A percentile compares a stretch with the other conserved stretches of the same genome.
Conservation (phyloP, 345 rosid genomes). For the Arabis hirsuta region DNA sequence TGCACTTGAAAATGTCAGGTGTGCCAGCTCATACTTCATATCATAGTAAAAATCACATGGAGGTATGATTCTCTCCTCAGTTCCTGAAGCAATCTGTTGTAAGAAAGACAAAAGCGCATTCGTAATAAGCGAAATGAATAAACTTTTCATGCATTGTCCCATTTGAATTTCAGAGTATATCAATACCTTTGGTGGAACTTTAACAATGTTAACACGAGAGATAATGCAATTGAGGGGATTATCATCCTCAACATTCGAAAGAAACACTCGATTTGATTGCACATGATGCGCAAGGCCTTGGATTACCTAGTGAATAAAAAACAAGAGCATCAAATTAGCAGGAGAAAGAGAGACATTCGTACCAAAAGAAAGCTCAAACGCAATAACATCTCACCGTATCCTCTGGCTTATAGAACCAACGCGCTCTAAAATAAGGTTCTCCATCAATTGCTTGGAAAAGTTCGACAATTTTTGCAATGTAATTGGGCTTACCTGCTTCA, state of each 20-base stretch:
- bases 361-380: neutral
- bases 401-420: constrained; percentile 50
- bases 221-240: constrained; percentile 49
- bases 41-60: constrained; percentile 47
- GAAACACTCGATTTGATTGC: constrained; percentile 46
- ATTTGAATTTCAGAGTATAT: too few relatives aligned
- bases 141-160: neutral
- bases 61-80: constrained; percentile 30
- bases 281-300: constrained; percentile 20
- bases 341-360: neutral
- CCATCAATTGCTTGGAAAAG: constrained; percentile 41
- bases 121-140: too few relatives aligned
- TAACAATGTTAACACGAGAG: constrained; percentile 36
- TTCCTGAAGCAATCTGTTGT: constrained; percentile 30
- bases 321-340: neutral
- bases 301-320: constrained; percentile 40
- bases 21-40: constrained; percentile 45
- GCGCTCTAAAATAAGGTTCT: constrained; percentile 40
- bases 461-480: constrained; percentile 49
- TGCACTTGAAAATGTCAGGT: constrained; percentile 45
- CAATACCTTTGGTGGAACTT: constrained; percentile 44
- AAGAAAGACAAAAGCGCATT: neutral
- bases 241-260: constrained; percentile 51
- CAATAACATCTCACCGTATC: constrained; percentile 48
- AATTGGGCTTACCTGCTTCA: constrained; percentile 43